phyloP scores from a whole-genome alignment of 345 rosid genomes.

The Triadica sebifera region DNA sequence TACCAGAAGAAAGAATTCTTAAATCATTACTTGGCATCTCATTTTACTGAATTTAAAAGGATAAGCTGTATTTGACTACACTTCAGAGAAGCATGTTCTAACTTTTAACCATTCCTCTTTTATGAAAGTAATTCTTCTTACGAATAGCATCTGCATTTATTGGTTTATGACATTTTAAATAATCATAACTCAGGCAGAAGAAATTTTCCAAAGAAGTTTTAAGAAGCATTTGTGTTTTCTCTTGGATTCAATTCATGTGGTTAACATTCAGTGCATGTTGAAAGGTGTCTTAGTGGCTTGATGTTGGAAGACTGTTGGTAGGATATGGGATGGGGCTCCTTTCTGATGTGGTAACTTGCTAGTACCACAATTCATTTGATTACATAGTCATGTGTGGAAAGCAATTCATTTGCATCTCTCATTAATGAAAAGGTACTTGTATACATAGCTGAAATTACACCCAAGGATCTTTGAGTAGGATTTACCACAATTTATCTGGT shows the following conservation, averaged over 20 bases:
- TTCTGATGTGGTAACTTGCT: slow-evolving; percentile 62
- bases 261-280: slow-evolving; percentile 15
- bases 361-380: slow-evolving; percentile 1
- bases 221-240: background rate
- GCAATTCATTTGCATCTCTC: background rate
- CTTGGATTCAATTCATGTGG: background rate
- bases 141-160: no score
- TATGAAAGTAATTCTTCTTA: no score
- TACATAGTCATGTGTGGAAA: background rate
- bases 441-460: slow-evolving; percentile 85
- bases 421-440: slow-evolving; percentile 52
- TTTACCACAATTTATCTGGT: slow-evolving; percentile 69
- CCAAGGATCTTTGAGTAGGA: slow-evolving; percentile 67
- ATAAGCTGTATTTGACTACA: no score
- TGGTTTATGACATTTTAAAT: no score
- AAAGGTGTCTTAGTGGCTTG: slow-evolving; percentile 59
- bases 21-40: no score
- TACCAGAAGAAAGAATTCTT: no score
- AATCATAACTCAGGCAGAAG: background rate
- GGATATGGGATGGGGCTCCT: slow-evolving; percentile 72
- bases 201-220: background rate
- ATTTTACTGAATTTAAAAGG: no score
- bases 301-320: slow-evolving; percentile 61
- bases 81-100: no score
- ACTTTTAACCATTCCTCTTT: no score